A percentile compares a stretch with the other conserved stretches of the same genome.
Evolutionary conservation across 331 rosid species (phyloP).

Genomic region (Prunus yedoensis): DNA sequence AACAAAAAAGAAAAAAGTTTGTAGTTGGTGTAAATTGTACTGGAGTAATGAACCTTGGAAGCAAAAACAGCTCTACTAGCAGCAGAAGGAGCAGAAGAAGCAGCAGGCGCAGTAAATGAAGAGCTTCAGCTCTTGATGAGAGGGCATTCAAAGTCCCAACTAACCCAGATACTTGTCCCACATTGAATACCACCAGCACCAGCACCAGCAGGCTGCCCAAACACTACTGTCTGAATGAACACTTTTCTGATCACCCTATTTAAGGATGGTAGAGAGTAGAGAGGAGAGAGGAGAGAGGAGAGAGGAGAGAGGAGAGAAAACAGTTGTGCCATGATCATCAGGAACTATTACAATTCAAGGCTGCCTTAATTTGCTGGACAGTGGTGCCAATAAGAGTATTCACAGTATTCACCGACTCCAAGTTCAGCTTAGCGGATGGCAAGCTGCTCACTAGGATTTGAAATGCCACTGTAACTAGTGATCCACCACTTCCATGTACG

Average conservation of each 20-base stretch:
- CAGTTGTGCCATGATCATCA: slow-evolving; percentile 34
- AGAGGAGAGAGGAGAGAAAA: background rate
- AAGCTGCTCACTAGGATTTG: slow-evolving; percentile 84
- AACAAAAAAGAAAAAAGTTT: background rate
- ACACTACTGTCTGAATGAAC: slow-evolving; percentile 16
- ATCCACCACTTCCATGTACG: slow-evolving; percentile 55
- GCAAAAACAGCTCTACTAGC: slow-evolving; percentile 36
- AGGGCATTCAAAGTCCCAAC: slow-evolving; percentile 75
- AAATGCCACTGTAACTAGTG: slow-evolving; percentile 80
- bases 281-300: background rate
- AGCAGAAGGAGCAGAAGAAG: slow-evolving; percentile 7
- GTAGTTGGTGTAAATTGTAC: slow-evolving; percentile 54
- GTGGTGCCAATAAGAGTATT: slow-evolving; percentile 80
- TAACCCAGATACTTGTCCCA: slow-evolving; percentile 44
- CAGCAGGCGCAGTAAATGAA: slow-evolving; percentile 38
- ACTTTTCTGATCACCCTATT: slow-evolving; percentile 52
- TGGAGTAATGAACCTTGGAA: slow-evolving; percentile 44
- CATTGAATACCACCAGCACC: slow-evolving; percentile 38
- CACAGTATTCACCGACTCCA: slow-evolving; percentile 89
- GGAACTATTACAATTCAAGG: slow-evolving; percentile 75
- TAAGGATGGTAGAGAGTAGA: slow-evolving; percentile 25
- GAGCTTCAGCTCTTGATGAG: slow-evolving; percentile 55
- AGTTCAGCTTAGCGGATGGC: slow-evolving; percentile 82
- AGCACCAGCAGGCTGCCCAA: no score
- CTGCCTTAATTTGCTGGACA: slow-evolving; percentile 81